phyloP scores from a whole-genome alignment of 805 yeast species.

The Dipodascus geniculatus region DNA sequence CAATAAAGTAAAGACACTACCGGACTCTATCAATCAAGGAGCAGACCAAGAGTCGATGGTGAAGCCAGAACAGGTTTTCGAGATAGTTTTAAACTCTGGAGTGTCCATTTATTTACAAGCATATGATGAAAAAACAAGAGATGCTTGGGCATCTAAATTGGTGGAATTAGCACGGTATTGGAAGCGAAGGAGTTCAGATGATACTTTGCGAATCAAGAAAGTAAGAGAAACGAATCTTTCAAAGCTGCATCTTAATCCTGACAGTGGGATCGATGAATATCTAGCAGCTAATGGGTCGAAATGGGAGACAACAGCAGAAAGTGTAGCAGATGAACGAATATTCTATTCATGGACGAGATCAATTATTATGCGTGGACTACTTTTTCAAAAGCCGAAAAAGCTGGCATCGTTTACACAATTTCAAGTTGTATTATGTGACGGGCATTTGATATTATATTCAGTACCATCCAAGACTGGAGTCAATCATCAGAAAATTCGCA shows the following conservation, averaged over 20 bases:
- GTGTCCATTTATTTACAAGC: conserved; percentile 43
- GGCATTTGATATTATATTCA: conserved; percentile 48
- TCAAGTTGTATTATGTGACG: conserved; percentile 59
- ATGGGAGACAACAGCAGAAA: conserved; percentile 38
- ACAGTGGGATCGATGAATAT: conserved; percentile 36
- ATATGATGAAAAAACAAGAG: conserved; percentile 34
- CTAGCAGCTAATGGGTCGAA: conserved; percentile 35
- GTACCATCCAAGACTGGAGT: conserved; percentile 37
- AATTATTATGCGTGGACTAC: conserved; percentile 49
- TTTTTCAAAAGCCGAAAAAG: conserved; percentile 60
- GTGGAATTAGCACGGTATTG: conserved; percentile 42
- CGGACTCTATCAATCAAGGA: conserved; percentile 16
- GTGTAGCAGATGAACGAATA: not conserved
- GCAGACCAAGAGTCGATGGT: conserved; percentile 8
- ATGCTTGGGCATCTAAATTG: conserved; percentile 57
- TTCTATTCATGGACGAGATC: conserved; percentile 43
- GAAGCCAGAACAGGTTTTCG: conserved; percentile 39
- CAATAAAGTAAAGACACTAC: conserved; percentile 16
- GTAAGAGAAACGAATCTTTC: conserved; percentile 36
- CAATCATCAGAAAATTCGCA: conserved; percentile 40
- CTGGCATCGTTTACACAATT: conserved; percentile 53
- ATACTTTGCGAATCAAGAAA: conserved; percentile 26
- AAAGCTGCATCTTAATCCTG: conserved; percentile 40
- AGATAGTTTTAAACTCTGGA: conserved; percentile 38
- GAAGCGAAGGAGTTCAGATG: conserved; percentile 36